Evolutionary conservation across 495 filamentous ascomycete species (phyloP).

Genomic region (Talaromyces ruber): DNA sequence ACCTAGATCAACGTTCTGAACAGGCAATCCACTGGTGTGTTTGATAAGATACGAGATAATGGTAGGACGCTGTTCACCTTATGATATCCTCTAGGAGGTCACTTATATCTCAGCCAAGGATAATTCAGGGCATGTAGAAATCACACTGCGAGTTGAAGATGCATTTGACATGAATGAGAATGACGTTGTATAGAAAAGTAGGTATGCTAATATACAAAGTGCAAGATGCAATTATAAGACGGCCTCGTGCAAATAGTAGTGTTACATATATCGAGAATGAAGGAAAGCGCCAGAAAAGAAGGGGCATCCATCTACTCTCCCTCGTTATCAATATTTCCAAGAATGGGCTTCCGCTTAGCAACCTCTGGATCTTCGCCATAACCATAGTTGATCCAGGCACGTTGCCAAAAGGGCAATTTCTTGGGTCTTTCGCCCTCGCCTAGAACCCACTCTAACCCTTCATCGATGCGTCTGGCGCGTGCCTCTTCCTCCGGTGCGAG

Average conservation of each 20-base stretch:
- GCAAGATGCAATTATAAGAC: not conserved
- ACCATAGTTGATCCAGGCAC: constrained; percentile 36
- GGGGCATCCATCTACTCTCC: constrained; percentile 13
- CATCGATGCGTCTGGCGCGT: constrained; percentile 50
- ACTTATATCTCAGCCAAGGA: too few species aligned
- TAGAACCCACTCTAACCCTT: constrained; percentile 58
- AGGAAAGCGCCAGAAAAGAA: not conserved
- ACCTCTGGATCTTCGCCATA: constrained; percentile 38
- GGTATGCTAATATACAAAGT: constrained; percentile 1
- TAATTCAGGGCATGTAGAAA: too few species aligned
- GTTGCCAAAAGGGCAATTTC: constrained; percentile 31
- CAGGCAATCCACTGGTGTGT: not conserved
- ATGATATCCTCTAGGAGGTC: too few species aligned
- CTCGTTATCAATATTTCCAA: constrained; percentile 31
- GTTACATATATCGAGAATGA: not conserved
- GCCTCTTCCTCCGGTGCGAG: constrained; percentile 55
- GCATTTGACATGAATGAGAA: not conserved
- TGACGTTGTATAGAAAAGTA: not conserved
- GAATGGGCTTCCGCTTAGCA: constrained; percentile 29
- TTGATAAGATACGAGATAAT: not conserved
- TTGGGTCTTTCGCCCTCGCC: constrained; percentile 36
- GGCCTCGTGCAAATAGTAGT: not conserved
- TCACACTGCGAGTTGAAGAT: not conserved
- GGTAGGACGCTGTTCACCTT: not conserved
- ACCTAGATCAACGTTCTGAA: not conserved